phyloP scores from a whole-genome alignment of 805 yeast species.

The Yamadazyma ubonensis region DNA sequence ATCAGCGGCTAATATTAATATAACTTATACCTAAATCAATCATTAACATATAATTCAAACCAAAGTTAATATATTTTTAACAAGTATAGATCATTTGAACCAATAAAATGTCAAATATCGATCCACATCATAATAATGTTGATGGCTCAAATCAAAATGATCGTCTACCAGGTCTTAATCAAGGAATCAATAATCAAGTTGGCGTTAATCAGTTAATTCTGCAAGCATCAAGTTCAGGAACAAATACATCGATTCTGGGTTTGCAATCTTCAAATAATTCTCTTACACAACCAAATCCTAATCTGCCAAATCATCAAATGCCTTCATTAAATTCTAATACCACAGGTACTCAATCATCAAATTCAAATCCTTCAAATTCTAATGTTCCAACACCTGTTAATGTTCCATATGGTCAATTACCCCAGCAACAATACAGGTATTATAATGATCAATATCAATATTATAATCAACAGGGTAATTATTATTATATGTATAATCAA shows the following conservation, averaged over 20 bases:
- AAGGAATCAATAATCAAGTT: too few relatives aligned
- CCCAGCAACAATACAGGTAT: conserved; percentile 19
- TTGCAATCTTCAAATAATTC: conserved; percentile 1
- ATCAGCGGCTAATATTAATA: too few relatives aligned
- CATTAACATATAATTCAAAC: too few relatives aligned
- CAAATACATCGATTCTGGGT: conserved; percentile 3
- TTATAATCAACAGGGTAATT: conserved; percentile 15
- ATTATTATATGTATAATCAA: conserved; percentile 17
- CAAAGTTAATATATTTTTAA: too few relatives aligned
- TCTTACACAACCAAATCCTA: neutral
- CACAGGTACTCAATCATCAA: neutral
- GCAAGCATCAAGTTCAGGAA: too few relatives aligned
- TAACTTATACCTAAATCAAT: too few relatives aligned
- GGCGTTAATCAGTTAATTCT: too few relatives aligned
- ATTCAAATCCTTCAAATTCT: neutral
- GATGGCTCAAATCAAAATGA: conserved; percentile 1
- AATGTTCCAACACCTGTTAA: neutral
- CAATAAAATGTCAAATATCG: conserved; percentile 5
- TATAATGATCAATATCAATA: conserved; percentile 15
- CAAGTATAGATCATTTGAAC: too few relatives aligned
- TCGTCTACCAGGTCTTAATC: conserved; percentile 2
- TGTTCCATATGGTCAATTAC: conserved; percentile 3
- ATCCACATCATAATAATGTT: conserved; percentile 3
- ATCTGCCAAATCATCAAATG: conserved; percentile 4
- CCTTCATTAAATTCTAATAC: neutral